Evolutionary conservation across 306 rosid genomes (phyloP).

Genomic region (Pueraria montana): DNA sequence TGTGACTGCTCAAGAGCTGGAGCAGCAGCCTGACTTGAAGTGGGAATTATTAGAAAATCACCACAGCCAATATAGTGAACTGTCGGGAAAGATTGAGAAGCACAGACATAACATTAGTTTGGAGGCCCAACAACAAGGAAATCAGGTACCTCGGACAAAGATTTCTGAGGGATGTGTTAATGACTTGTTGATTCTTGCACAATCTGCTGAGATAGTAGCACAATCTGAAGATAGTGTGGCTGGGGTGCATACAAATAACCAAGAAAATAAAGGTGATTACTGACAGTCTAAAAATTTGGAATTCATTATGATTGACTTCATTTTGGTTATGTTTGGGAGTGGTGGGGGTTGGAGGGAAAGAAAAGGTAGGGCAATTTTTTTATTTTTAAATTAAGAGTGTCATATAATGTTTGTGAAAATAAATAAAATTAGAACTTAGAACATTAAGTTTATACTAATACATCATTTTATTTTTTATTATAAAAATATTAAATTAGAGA

Average conservation of each 20-base stretch:
- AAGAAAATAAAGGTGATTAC: constrained; percentile 30
- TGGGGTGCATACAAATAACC: background rate
- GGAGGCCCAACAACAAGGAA: constrained; percentile 33
- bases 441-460: background rate
- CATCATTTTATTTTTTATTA: too few species aligned
- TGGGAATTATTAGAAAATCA: constrained; percentile 22
- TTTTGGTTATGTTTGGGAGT: background rate
- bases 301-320: background rate
- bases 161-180: constrained; percentile 25
- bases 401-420: background rate
- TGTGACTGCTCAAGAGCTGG: constrained; percentile 40
- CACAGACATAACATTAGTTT: background rate
- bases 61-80: constrained; percentile 3
- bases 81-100: constrained; percentile 37
- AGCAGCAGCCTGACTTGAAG: constrained; percentile 35
- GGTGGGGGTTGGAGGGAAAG: too few species aligned
- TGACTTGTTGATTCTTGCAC: constrained; percentile 53
- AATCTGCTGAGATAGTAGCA: constrained; percentile 47
- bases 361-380: too few species aligned
- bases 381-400: background rate
- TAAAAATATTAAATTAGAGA: too few species aligned
- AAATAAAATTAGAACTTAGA: background rate
- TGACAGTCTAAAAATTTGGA: constrained; percentile 2
- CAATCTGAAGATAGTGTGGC: constrained; percentile 37
- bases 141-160: constrained; percentile 18